These are phyloP conservation scores for Lentinula sp. DNA, from an alignment of 768 basidiomycete genomes.

Conservation along the genomic window DNA sequence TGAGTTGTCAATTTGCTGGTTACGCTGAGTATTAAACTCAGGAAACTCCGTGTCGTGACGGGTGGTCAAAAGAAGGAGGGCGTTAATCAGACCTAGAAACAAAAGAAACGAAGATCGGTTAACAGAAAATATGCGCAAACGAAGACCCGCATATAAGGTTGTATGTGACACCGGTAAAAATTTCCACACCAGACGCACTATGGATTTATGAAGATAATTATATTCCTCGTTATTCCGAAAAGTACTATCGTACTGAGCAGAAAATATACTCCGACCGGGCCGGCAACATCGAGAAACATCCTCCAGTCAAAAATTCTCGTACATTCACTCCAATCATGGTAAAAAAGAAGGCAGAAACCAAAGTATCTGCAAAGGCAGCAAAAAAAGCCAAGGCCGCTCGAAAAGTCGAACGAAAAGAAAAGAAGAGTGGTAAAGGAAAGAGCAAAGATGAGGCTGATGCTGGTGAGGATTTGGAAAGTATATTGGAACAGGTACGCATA, in stretches of 20 bases:
- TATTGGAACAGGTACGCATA: conserved; percentile 65
- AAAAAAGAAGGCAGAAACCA: conserved; percentile 47
- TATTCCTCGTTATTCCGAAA: too few relatives aligned
- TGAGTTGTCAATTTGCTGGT: conserved; percentile 5
- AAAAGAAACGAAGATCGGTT: background rate
- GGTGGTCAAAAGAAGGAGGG: conserved; percentile 20
- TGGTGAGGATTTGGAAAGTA: conserved; percentile 76
- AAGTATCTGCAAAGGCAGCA: conserved; percentile 44
- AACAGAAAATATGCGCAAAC: too few relatives aligned
- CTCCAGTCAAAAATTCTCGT: too few relatives aligned
- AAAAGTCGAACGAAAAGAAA: conserved; percentile 68
- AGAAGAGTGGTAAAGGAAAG: conserved; percentile 36
- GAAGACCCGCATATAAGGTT: conserved; percentile 13
- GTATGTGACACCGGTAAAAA: conserved; percentile 14
- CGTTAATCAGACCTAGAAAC: conserved; percentile 21
- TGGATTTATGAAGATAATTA: too few relatives aligned
- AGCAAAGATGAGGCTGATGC: conserved; percentile 49
- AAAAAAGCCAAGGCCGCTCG: conserved; percentile 64
- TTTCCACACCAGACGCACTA: conserved; percentile 2
- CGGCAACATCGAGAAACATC: too few relatives aligned
- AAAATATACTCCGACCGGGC: too few relatives aligned
- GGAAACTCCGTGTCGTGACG: conserved; percentile 15
- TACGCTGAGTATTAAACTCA: conserved; percentile 17
- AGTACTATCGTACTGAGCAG: too few relatives aligned
- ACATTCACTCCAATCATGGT: conserved; percentile 27